Percentiles rank a stretch among this genome's conserved stretches.
phyloP scores from a whole-genome alignment of 2,329 filamentous ascomycete species.

The Acephala macrosclerotiorum region DNA sequence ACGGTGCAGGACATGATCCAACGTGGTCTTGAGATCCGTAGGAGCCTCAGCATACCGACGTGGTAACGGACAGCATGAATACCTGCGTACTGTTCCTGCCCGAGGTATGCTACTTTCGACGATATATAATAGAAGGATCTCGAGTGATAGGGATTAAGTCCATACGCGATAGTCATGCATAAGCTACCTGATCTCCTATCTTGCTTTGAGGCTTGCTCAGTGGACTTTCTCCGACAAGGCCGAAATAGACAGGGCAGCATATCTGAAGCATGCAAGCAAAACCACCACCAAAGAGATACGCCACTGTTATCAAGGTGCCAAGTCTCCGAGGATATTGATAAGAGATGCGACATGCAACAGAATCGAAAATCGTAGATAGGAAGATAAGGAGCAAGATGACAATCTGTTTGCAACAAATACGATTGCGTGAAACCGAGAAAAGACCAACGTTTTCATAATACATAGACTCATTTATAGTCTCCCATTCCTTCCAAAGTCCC shows the following conservation, averaged over 20 bases:
- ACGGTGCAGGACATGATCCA: no score
- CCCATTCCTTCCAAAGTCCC: neutral
- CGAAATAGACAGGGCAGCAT: neutral
- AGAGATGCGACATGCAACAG: slow-evolving; percentile 21
- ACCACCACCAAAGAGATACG: neutral
- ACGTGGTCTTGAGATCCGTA: no score
- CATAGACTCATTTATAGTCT: slow-evolving; percentile 10
- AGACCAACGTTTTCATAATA: slow-evolving; percentile 6
- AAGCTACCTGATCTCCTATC: neutral
- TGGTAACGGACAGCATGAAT: no score
- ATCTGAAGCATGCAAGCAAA: neutral
- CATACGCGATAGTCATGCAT: neutral
- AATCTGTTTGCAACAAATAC: neutral
- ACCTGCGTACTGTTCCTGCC: neutral
- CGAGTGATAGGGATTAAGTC: neutral
- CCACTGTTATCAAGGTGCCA: neutral
- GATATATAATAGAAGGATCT: neutral
- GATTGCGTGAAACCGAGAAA: neutral
- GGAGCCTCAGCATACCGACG: no score
- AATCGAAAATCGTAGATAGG: neutral
- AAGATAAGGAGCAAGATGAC: slow-evolving; percentile 1
- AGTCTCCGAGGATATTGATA: slow-evolving; percentile 18
- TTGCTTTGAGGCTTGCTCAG: neutral
- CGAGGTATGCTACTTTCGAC: neutral
- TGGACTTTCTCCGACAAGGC: neutral